These are phyloP conservation scores for Alternaria hordeiaustralica DNA, from an alignment of 2,329 filamentous ascomycete species.

Conservation along the genomic window DNA sequence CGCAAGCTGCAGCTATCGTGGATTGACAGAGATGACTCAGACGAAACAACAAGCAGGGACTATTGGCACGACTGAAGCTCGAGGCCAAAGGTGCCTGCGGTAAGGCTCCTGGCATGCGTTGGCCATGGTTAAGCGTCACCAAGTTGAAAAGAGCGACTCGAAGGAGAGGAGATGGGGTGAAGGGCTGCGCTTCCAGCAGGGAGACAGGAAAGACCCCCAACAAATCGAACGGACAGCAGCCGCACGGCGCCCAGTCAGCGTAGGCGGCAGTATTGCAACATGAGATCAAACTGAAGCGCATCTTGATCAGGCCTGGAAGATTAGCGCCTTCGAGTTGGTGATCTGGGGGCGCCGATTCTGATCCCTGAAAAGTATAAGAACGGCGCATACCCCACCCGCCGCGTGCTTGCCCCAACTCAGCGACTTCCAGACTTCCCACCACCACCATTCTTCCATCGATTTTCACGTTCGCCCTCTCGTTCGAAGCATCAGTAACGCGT, in stretches of 20 bases:
- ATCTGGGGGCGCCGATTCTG: constrained; percentile 37
- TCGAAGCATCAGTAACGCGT: constrained; percentile 40
- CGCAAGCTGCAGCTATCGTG: background rate
- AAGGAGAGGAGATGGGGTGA: constrained; percentile 21
- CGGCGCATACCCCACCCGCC: constrained; percentile 32
- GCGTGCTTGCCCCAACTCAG: constrained; percentile 30
- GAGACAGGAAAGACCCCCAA: constrained; percentile 31
- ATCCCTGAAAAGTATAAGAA: constrained; percentile 37
- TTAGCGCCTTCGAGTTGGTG: constrained; percentile 32
- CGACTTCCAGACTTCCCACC: constrained; percentile 35
- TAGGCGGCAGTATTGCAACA: constrained; percentile 19
- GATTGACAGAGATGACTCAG: background rate
- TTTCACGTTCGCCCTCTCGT: constrained; percentile 35
- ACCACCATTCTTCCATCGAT: constrained; percentile 28
- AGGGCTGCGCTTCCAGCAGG: constrained; percentile 25
- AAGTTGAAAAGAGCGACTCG: background rate
- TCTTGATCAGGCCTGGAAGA: constrained; percentile 41
- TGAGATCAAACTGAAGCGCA: constrained; percentile 34
- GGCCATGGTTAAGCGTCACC: background rate
- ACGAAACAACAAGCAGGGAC: background rate
- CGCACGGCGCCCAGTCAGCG: constrained; percentile 30
- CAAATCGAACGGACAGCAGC: constrained; percentile 16
- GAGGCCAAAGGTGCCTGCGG: background rate
- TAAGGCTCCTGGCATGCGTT: background rate
- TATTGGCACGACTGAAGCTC: background rate